Percentiles rank a stretch among this genome's conserved stretches.
Conservation (phyloP, 2,329 filamentous ascomycete genomes). For the Cercospora zeina region DNA sequence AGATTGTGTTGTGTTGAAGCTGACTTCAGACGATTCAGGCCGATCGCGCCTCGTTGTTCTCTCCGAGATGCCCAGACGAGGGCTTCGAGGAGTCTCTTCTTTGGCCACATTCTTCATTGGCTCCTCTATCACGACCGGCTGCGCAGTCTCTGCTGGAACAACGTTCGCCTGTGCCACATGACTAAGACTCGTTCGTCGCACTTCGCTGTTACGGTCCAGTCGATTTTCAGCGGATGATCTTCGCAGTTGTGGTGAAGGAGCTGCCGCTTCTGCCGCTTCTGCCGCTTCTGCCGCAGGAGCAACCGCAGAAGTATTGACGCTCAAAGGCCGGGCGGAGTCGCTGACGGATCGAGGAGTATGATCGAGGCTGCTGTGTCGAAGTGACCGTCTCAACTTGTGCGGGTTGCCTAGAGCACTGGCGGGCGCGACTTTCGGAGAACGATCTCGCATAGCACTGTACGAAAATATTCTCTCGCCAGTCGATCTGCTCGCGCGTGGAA, state of each 20-base stretch:
- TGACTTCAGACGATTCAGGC: conserved; percentile 23
- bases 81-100: conserved; percentile 6
- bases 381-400: conserved; percentile 24
- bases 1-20: conserved; percentile 21
- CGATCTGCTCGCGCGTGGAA: conserved; percentile 14
- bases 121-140: conserved; percentile 5
- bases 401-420: conserved; percentile 22
- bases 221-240: conserved; percentile 28
- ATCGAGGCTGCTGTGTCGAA: conserved; percentile 25
- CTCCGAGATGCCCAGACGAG: conserved; percentile 3
- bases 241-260: conserved; percentile 23
- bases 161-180: conserved; percentile 21
- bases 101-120: conserved; percentile 14
- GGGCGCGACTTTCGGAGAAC: conserved; percentile 16
- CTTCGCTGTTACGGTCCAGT: conserved; percentile 25
- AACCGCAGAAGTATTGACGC: conserved; percentile 17
- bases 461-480: conserved; percentile 22
- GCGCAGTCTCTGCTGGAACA: conserved; percentile 1
- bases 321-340: conserved; percentile 17
- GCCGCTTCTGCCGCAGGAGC: conserved; percentile 2
- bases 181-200: conserved; percentile 27
- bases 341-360: conserved; percentile 18
- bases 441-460: conserved; percentile 20
- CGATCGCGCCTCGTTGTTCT: conserved; percentile 15
- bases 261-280: neutral